Conservation (phyloP, 257 asterid species). For the Avicennia marina region DNA sequence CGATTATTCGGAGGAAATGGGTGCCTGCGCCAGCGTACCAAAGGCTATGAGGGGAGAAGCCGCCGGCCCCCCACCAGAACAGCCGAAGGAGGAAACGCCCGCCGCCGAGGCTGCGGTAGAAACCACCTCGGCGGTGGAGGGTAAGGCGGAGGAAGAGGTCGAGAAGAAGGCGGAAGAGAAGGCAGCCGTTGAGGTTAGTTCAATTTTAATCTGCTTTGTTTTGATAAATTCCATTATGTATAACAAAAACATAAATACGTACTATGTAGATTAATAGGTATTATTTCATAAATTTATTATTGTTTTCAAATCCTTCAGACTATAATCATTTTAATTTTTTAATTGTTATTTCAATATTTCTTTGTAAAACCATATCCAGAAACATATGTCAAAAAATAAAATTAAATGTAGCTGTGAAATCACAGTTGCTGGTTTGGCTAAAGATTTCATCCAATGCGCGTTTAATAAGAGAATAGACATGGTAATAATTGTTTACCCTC, state of each 20-base stretch:
- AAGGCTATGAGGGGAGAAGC: slow-evolving; percentile 43
- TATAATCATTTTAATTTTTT: too few relatives aligned
- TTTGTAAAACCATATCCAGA: not conserved
- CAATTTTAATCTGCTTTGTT: too few relatives aligned
- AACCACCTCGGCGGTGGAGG: not conserved
- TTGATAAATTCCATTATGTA: too few relatives aligned
- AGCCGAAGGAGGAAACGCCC: slow-evolving; percentile 35
- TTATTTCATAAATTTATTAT: too few relatives aligned
- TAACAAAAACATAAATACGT: not conserved
- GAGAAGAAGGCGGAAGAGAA: slow-evolving; percentile 25
- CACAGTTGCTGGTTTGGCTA: not conserved
- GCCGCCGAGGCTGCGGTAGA: slow-evolving; percentile 17
- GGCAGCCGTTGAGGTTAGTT: slow-evolving; percentile 23
- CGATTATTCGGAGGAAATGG: slow-evolving; percentile 25
- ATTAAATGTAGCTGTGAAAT: too few relatives aligned
- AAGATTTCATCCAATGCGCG: not conserved
- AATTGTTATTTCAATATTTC: too few relatives aligned
- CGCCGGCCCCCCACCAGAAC: slow-evolving; percentile 35
- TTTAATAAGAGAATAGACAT: not conserved
- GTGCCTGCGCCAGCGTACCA: slow-evolving; percentile 54
- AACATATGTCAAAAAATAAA: too few relatives aligned
- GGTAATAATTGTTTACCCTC: not conserved
- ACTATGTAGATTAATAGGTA: too few relatives aligned
- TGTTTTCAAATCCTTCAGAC: too few relatives aligned
- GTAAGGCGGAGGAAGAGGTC: not conserved